phyloP scores from a whole-genome alignment of 176 grass and related monocot genomes.

The Lolium rigidum region DNA sequence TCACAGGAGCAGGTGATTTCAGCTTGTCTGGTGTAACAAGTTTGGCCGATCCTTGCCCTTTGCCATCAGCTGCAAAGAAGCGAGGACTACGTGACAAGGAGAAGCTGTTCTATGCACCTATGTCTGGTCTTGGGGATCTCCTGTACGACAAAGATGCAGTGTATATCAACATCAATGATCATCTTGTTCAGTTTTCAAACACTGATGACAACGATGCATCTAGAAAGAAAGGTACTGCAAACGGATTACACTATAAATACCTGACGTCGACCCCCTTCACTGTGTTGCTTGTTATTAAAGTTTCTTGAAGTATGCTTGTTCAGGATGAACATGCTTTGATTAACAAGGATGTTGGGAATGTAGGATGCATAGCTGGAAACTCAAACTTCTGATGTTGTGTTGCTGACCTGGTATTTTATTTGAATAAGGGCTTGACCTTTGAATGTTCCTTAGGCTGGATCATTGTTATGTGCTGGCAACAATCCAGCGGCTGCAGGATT shows the following conservation, averaged over 20 bases:
- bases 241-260: constrained; percentile 11
- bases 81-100: constrained; percentile 94
- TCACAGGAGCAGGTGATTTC: constrained; percentile 93
- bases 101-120: constrained; percentile 96
- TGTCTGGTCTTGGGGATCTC: constrained; percentile 98
- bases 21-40: constrained; percentile 74
- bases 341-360: not conserved
- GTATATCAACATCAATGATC: constrained; percentile 97
- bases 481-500: too few species aligned
- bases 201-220: constrained; percentile 54
- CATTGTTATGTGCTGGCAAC: too few species aligned
- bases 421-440: constrained; percentile 23
- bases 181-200: constrained; percentile 97
- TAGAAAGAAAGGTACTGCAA: constrained; percentile 55
- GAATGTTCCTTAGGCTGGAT: constrained; percentile 28
- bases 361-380: constrained; percentile 11
- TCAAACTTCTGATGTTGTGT: constrained; percentile 20
- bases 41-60: constrained; percentile 93
- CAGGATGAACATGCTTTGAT: constrained; percentile 32
- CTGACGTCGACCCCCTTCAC: not conserved
- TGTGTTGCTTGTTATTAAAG: constrained; percentile 3
- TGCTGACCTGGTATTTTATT: constrained; percentile 11
- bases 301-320: constrained; percentile 40
- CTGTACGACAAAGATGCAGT: constrained; percentile 97
- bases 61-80: constrained; percentile 96